Base-by-base conservation (phyloP, 768 basidiomycete genomes). In the Chalciporus chontae region DNA sequence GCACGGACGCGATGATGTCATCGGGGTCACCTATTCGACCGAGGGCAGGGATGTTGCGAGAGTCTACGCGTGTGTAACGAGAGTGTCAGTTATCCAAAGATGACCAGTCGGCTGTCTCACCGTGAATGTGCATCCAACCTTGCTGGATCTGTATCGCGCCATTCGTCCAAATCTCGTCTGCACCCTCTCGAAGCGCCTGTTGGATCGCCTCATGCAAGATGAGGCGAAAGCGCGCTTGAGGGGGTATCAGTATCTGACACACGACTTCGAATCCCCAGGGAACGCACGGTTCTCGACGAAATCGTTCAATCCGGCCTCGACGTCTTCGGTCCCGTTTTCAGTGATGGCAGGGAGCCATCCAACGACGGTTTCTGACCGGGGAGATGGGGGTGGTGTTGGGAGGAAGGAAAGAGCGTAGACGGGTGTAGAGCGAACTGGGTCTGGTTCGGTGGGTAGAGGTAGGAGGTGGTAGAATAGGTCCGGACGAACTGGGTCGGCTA, bases 91-190 rank as follows among this genome's bases (percentile, higher is more conserved):
- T 21, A 15, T 37, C 50, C 17, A 41, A 15, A 9, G n/a, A 18
- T 15, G 5, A 10, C 6, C 2, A 17, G 43, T 40, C 9, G 19
- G 8, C 18, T n/a, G 18, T 34, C 27, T 11, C 39, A 77, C 77
- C 79, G 39, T 90, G 80, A 40, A 92, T 83, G 62, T 92, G 90
- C 85, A 92, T 86, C 90, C 90, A 92, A n/a, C 90, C 90, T 17
- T 79, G 67, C 52, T 78, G 79, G 3, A 82, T 67, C 59, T 87
- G 86, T 26, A 77, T 64, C 9, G 88, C 90, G 6, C 76, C 78
- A 48, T 82, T 82, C 5, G 61, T 75, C 72, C 83, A 83, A 3
- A 87, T 70, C 2, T 86, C 83, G 56, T 92, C 90, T 1, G 76
- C 70, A 9, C 73, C 75, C 40, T 86, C 78, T 17, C 57, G 60